phyloP scores from a whole-genome alignment of 192 early-diverging fungal genomes.

The Entomortierella lignicola region DNA sequence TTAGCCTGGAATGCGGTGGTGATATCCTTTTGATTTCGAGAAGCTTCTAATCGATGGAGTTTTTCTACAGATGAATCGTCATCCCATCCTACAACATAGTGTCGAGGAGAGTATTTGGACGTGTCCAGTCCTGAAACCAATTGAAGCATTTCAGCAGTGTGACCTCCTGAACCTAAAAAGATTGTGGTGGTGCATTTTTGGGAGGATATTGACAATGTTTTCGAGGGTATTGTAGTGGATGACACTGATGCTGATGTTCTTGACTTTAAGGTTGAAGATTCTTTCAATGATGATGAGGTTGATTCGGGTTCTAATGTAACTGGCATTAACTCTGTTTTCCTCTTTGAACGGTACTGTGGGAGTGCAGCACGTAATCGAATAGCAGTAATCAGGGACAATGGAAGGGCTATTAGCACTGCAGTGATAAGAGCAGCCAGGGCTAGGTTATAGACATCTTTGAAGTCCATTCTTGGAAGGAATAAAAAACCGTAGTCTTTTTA shows the following conservation, averaged over 20 bases:
- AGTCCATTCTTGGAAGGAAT: not conserved
- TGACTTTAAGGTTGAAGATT: not conserved
- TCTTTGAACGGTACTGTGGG: slow-evolving; percentile 55
- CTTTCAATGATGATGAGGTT: not conserved
- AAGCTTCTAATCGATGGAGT: slow-evolving; percentile 59
- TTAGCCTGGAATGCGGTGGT: not conserved
- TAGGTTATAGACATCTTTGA: slow-evolving; percentile 20
- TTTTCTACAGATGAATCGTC: slow-evolving; percentile 73
- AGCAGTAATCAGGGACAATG: slow-evolving; percentile 4
- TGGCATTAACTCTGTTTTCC: slow-evolving; percentile 42
- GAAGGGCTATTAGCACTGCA: slow-evolving; percentile 2
- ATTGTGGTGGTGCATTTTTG: slow-evolving; percentile 21
- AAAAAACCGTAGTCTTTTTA: not conserved
- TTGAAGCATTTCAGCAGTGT: slow-evolving; percentile 92
- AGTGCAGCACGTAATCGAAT: slow-evolving; percentile 36
- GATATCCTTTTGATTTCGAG: slow-evolving; percentile 13
- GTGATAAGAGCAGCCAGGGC: slow-evolving; percentile 17
- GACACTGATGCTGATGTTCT: not conserved
- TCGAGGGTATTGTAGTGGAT: not conserved
- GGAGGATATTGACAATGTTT: not conserved
- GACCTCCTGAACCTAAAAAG: slow-evolving; percentile 74
- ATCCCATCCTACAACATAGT: slow-evolving; percentile 78
- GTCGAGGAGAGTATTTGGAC: slow-evolving; percentile 67
- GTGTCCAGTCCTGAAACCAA: slow-evolving; percentile 71
- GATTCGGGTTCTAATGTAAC: not conserved